These are phyloP conservation scores for Pezicula neosporulosa DNA, from an alignment of 2,329 filamentous ascomycete species.

Conservation along the genomic window DNA sequence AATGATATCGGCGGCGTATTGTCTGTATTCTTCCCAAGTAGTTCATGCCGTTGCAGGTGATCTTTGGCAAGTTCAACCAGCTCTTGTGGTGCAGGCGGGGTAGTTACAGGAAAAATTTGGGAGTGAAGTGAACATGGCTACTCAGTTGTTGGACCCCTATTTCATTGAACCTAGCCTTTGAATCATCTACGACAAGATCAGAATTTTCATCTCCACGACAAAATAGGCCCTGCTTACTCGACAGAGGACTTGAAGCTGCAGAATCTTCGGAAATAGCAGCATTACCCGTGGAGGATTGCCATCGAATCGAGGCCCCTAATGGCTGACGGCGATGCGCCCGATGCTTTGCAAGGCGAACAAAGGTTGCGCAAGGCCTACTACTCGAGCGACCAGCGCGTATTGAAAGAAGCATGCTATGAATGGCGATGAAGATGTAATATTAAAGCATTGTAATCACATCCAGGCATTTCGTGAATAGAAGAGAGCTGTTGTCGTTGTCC, in stretches of 20 bases:
- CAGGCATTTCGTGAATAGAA: constrained; percentile 1
- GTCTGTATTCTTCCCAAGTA: constrained; percentile 88
- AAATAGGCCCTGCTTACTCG: constrained; percentile 11
- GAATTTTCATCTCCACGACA: too few relatives aligned
- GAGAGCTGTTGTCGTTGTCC: background rate
- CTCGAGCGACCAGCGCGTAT: constrained; percentile 23
- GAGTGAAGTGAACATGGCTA: constrained; percentile 71
- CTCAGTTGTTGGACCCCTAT: constrained; percentile 95
- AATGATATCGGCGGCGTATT: constrained; percentile 74
- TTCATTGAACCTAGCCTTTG: constrained; percentile 76
- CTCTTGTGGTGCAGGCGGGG: constrained; percentile 58
- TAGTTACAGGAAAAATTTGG: constrained; percentile 70
- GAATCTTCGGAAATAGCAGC: constrained; percentile 3
- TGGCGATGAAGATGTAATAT: background rate
- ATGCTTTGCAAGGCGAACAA: constrained; percentile 49
- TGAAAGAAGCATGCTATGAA: constrained; percentile 27
- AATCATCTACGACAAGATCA: constrained; percentile 21
- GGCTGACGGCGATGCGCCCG: constrained; percentile 33
- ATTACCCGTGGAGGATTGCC: constrained; percentile 34
- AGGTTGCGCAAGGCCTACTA: constrained; percentile 34
- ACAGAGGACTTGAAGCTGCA: constrained; percentile 6
- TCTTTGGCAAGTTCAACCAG: constrained; percentile 78
- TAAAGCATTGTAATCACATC: constrained; percentile 16
- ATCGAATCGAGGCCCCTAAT: constrained; percentile 34
- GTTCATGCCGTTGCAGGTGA: constrained; percentile 79